Evolutionary conservation across 805 yeast genomes (phyloP), one percentile per base, ranked within the genome.

Genomic region (Sugiyamaella chiloensis): DNA sequence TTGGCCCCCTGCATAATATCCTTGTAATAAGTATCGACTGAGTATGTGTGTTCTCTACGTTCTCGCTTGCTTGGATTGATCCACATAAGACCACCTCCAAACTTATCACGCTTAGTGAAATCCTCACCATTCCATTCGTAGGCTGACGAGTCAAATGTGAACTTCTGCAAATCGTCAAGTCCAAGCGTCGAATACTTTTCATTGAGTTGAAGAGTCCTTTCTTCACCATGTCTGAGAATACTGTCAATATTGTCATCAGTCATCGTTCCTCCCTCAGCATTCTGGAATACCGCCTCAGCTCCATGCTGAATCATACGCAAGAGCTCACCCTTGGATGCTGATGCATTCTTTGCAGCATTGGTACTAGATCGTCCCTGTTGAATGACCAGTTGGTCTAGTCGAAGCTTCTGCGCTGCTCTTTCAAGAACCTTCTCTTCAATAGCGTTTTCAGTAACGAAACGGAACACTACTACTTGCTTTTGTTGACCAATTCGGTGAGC

Each of bases 401-500:
- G 74, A 52, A 91, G 72, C 59, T 91, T 91, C 60, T 91, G 98
- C 0, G 97, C 95, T 1, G 99, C 99, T 53, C 96, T 75, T 61
- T 91, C 98, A 47, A 91, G 74, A 16, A 91, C 96, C 58, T 91
- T 91, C 65, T 91, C 99, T 62, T 91, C 99, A 58, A 91, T 88
- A 1, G 99, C 97, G 65, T 89, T 85, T 61, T 91, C 97, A 2
- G 97, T 91, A 24, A 91, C 95, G 67, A 91, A 87, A 54, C 99
- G 72, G 63, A 78, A 91, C 16, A 91, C 98, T 56, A 79, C 76
- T 3, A 91, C 99, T 68, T 91, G 99, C 63, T 91, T 91, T 61
- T 86, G 91, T 64, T 90, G 98, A 5, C 98, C 98, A 62, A 90
- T 90, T 72, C 98, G 80, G 62, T 90, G 98, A 0, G 97, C 97